Evolutionary conservation across 225 moss, liverwort and hornwort species (phyloP), one percentile per base, ranked within the genome.

Genomic region (Thuidium tamariscinum): DNA sequence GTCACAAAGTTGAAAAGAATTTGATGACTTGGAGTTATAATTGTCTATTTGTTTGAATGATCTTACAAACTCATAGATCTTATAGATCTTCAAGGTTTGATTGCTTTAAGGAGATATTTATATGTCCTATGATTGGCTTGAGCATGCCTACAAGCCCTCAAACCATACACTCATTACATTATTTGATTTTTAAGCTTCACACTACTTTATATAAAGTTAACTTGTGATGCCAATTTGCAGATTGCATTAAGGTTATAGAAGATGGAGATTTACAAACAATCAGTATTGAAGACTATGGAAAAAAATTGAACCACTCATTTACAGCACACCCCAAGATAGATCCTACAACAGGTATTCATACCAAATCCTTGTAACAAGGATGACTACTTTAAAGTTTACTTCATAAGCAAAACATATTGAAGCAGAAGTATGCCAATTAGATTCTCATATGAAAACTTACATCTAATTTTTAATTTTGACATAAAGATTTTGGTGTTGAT

Each of bases 261-360:
- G 84, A 95, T 77, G 97, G 97, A 44, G 95, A 95, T 67, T 14
- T 97, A 7, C 85, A 94, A 89, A 95, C 97, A 27, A 16, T 94
- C 15, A 88, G 89, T 16, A 85, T 92, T 60, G 82, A 89, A 60
- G 95, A 97, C 80, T 97, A 87, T 52, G 89, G 86, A 7, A 82
- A 86, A 6, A 91, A 88, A 73, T 41, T 95, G 25, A 74, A 91
- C 56, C 95, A 95, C 82, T 85, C 90, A 16, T 92, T 94, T 48
- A 92, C 93, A 48, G 95, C 94, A 11, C 95, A 97, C 54, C 97
- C 97, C 11, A 97, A 95, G 84, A 77, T 97, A 37, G 93, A 94
- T 77, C 90, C 85, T 22, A 60, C 78, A 41, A 85, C 84, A 87
- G 86, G 90, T 92, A 65, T 46, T 25, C 2, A 22, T 76, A 55